phyloP scores from a whole-genome alignment of 2,329 filamentous ascomycete genomes.

The Thelonectria blattea region DNA sequence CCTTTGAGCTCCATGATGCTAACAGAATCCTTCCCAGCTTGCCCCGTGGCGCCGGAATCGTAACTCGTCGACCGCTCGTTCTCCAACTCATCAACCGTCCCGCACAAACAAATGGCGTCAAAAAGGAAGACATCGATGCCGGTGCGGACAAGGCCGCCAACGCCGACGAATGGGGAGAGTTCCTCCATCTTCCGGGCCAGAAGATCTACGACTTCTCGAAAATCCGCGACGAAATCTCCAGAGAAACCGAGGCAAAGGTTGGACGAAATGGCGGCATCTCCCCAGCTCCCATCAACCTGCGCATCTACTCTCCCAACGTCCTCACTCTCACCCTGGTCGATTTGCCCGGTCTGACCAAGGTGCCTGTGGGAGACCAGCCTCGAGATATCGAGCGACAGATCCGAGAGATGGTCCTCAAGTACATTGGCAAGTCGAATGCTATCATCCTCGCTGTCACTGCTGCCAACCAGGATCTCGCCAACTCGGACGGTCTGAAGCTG shows the following conservation, averaged over 20 bases:
- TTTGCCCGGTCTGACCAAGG: slow-evolving; percentile 94
- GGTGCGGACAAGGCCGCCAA: slow-evolving; percentile 88
- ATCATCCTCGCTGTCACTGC: slow-evolving; percentile 97
- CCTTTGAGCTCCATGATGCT: slow-evolving; percentile 21
- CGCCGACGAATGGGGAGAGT: slow-evolving; percentile 96
- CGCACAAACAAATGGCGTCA: slow-evolving; percentile 75
- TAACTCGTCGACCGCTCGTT: slow-evolving; percentile 93
- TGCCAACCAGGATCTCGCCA: slow-evolving; percentile 97
- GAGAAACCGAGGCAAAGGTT: slow-evolving; percentile 96
- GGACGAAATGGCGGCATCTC: slow-evolving; percentile 97
- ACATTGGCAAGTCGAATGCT: slow-evolving; percentile 97
- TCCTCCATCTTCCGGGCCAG: slow-evolving; percentile 94
- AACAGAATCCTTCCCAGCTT: slow-evolving; percentile 62
- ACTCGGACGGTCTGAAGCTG: slow-evolving; percentile 96
- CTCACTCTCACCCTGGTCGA: slow-evolving; percentile 96
- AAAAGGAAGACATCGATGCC: slow-evolving; percentile 67
- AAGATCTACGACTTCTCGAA: slow-evolving; percentile 99
- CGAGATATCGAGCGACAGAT: slow-evolving; percentile 97
- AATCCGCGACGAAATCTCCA: slow-evolving; percentile 95
- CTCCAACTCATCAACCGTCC: slow-evolving; percentile 96
- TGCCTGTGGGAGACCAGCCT: slow-evolving; percentile 94
- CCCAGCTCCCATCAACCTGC: slow-evolving; percentile 93
- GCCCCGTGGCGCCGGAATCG: slow-evolving; percentile 96
- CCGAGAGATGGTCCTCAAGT: slow-evolving; percentile 96
- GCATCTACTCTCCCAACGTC: slow-evolving; percentile 98